Evolutionary conservation across 148 eudicot species (phyloP).

Genomic region (Linanthus parryae): DNA sequence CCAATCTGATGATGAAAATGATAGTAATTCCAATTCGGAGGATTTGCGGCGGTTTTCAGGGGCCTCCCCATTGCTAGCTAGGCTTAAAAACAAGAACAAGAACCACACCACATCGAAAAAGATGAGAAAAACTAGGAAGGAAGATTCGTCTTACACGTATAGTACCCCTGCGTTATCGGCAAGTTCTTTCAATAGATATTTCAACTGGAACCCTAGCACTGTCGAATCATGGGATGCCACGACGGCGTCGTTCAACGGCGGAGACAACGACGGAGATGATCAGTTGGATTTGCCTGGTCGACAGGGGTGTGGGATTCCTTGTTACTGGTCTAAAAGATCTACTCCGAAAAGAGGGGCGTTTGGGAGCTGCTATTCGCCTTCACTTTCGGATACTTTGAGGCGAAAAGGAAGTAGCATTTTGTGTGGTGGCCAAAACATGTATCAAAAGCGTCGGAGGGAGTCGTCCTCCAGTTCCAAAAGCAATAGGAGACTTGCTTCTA

Average conservation of each 20-base stretch:
- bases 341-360: conserved; percentile 61
- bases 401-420: conserved; percentile 66
- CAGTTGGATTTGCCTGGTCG: conserved; percentile 63
- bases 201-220: conserved; percentile 55
- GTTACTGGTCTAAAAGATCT: conserved; percentile 79
- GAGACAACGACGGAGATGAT: conserved; percentile 61
- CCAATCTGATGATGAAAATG: conserved; percentile 68
- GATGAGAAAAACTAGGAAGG: conserved; percentile 52
- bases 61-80: conserved; percentile 62
- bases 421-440: conserved; percentile 54
- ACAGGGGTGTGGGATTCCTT: conserved; percentile 92
- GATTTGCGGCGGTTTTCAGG: conserved; percentile 42
- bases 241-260: conserved; percentile 55
- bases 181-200: conserved; percentile 58
- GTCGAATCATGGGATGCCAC: conserved; percentile 89
- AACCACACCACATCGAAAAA: conserved; percentile 29
- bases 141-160: conserved; percentile 62
- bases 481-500: conserved; percentile 48
- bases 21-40: conserved; percentile 35
- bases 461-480: conserved; percentile 37
- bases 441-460: conserved; percentile 28
- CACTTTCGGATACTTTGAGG: conserved; percentile 77
- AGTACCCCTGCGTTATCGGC: conserved; percentile 96
- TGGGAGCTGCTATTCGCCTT: conserved; percentile 82
- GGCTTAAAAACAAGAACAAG: conserved; percentile 46